Conservation (phyloP, 352 stramenopile genomes). For the Pythium phragmiticola region DNA sequence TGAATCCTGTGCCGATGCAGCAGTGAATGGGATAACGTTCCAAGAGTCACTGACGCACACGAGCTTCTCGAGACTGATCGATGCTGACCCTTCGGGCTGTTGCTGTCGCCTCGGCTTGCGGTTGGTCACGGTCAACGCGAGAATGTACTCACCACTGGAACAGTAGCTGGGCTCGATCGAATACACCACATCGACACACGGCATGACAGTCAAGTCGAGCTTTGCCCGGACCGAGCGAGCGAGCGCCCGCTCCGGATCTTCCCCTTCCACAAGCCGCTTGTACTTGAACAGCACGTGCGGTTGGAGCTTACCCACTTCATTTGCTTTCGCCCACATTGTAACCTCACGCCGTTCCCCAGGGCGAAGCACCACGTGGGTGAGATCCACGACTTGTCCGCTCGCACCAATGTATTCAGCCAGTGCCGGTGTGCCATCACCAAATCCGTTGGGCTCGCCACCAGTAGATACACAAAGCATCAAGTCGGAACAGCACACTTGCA, state of each 20-base stretch:
- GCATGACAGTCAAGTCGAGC: slow-evolving; percentile 56
- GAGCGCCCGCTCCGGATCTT: slow-evolving; percentile 22
- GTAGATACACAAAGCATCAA: slow-evolving; percentile 50
- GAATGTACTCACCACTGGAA: slow-evolving; percentile 64
- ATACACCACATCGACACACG: slow-evolving; percentile 64
- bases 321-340: slow-evolving; percentile 51
- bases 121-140: slow-evolving; percentile 71
- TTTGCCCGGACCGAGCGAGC: slow-evolving; percentile 50
- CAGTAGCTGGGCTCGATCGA: slow-evolving; percentile 67
- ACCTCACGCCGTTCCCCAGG: slow-evolving; percentile 54
- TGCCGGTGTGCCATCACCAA: slow-evolving; percentile 13
- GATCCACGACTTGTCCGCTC: slow-evolving; percentile 61
- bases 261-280: slow-evolving; percentile 27
- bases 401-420: slow-evolving; percentile 58
- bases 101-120: slow-evolving; percentile 32
- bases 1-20: not conserved
- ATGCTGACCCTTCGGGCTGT: slow-evolving; percentile 14
- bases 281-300: slow-evolving; percentile 75
- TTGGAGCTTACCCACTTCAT: slow-evolving; percentile 39
- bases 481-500: slow-evolving; percentile 71
- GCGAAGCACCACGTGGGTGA: slow-evolving; percentile 45
- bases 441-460: slow-evolving; percentile 4
- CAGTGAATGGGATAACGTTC: slow-evolving; percentile 47
- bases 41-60: slow-evolving; percentile 64
- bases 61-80: slow-evolving; percentile 54